A percentile compares a stretch with the other conserved stretches of the same genome.
phyloP scores from a whole-genome alignment of 768 basidiomycete genomes.

The Phlebiopsis flavidoalba region DNA sequence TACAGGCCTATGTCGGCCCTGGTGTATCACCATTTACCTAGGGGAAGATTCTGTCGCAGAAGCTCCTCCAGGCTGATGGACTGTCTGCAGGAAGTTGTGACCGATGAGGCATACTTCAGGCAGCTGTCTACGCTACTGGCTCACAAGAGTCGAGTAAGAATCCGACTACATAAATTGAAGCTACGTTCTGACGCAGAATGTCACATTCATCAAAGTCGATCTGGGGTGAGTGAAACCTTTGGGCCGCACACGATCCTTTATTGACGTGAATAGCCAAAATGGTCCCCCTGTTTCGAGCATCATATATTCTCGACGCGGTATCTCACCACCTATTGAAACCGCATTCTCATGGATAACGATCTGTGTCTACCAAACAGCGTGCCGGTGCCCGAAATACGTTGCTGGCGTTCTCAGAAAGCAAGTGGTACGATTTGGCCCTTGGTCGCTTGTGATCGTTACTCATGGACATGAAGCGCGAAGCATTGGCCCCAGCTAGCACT shows the following conservation, averaged over 20 bases:
- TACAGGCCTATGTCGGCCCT: constrained; percentile 35
- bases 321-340: constrained; percentile 53
- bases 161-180: constrained; percentile 44
- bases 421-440: constrained; percentile 41
- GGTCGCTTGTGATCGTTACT: constrained; percentile 7
- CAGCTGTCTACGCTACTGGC: constrained; percentile 64
- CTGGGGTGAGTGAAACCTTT: constrained; percentile 32
- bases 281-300: constrained; percentile 51
- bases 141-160: constrained; percentile 73
- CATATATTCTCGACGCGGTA: constrained; percentile 45
- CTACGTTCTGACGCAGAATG: constrained; percentile 52
- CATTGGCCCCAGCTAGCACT: constrained; percentile 66
- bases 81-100: constrained; percentile 42
- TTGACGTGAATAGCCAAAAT: constrained; percentile 52
- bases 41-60: constrained; percentile 52
- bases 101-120: constrained; percentile 52
- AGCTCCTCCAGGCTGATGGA: constrained; percentile 46
- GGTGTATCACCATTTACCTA: constrained; percentile 36
- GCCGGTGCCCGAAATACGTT: constrained; percentile 72
- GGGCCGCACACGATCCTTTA: not conserved
- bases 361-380: constrained; percentile 86
- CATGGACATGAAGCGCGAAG: constrained; percentile 50
- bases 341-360: constrained; percentile 57
- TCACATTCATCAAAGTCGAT: constrained; percentile 43
- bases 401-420: constrained; percentile 69